phyloP scores from a whole-genome alignment of 2,329 filamentous ascomycete genomes.

The Trichophyton rubrum region DNA sequence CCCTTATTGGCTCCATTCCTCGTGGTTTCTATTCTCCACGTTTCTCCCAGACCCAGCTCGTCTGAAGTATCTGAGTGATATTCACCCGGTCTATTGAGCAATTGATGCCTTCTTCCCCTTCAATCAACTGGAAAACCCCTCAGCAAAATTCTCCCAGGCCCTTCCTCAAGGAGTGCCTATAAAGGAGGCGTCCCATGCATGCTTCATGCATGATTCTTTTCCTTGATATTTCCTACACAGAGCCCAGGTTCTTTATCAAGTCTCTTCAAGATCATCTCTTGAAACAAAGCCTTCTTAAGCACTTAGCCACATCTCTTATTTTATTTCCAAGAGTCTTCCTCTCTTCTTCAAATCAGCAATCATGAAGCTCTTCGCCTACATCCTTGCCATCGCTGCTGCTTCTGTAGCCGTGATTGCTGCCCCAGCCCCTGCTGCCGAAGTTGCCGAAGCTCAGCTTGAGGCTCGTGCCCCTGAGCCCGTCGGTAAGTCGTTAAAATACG shows the following conservation, averaged over 20 bases:
- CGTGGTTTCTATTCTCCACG: background rate
- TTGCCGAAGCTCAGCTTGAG: constrained; percentile 3
- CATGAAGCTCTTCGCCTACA: constrained; percentile 39
- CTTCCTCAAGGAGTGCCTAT: background rate
- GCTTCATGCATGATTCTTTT: background rate
- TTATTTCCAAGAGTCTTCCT: constrained; percentile 9
- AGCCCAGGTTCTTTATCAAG: background rate
- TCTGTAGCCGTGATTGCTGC: constrained; percentile 21
- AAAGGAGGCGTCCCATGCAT: background rate
- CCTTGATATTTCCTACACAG: background rate
- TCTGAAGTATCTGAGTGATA: constrained; percentile 3
- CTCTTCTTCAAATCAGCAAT: constrained; percentile 10
- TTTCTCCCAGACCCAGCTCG: background rate
- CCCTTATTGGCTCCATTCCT: background rate
- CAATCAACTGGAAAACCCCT: background rate
- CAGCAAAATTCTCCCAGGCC: background rate
- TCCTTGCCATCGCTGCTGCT: constrained; percentile 32
- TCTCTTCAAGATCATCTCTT: constrained; percentile 2
- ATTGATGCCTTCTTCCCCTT: background rate
- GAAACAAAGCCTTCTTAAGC: background rate
- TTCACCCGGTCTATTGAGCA: constrained; percentile 8
- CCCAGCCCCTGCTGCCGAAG: constrained; percentile 11
- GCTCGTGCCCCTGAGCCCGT: background rate
- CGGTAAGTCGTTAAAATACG: background rate
- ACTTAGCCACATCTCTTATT: constrained; percentile 9